Percentiles rank a stretch among this genome's conserved stretches.
Conservation (phyloP, 2,329 filamentous ascomycete species). For the Leptosphaerulina australis region DNA sequence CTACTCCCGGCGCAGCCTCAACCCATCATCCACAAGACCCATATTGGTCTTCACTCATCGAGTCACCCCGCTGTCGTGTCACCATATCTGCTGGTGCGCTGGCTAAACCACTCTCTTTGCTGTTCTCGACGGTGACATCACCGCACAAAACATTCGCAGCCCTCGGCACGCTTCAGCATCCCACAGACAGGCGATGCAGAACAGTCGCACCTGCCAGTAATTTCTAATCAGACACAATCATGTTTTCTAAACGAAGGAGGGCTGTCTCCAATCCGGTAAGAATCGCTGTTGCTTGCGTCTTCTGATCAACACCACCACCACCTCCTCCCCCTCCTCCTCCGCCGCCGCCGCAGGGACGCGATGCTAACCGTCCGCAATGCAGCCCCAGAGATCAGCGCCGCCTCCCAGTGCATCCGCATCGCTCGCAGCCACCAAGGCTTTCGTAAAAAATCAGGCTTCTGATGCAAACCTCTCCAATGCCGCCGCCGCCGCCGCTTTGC, state of each 20-base stretch:
- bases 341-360: constrained; percentile 5
- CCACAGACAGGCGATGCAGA: constrained; percentile 30
- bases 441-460: constrained; percentile 69
- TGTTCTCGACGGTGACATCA: constrained; percentile 22
- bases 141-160: constrained; percentile 9
- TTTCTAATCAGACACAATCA: constrained; percentile 28
- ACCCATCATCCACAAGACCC: constrained; percentile 8
- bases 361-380: constrained; percentile 35
- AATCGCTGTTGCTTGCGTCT: constrained; percentile 6
- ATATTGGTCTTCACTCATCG: neutral
- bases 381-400: constrained; percentile 36
- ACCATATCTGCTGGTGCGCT: constrained; percentile 12
- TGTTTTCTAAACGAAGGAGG: constrained; percentile 43
- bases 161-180: constrained; percentile 16
- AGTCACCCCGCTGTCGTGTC: constrained; percentile 11
- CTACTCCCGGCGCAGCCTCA: constrained; percentile 9
- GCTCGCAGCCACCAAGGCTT: constrained; percentile 80
- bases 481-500: constrained; percentile 83
- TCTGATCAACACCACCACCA: constrained; percentile 11
- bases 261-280: constrained; percentile 45
- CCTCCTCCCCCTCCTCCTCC: too few species aligned
- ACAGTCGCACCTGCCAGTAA: constrained; percentile 27
- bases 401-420: constrained; percentile 75
- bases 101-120: constrained; percentile 5
- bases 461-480: constrained; percentile 76